Conservation (phyloP, 306 rosid genomes). For the Parietaria judaica region DNA sequence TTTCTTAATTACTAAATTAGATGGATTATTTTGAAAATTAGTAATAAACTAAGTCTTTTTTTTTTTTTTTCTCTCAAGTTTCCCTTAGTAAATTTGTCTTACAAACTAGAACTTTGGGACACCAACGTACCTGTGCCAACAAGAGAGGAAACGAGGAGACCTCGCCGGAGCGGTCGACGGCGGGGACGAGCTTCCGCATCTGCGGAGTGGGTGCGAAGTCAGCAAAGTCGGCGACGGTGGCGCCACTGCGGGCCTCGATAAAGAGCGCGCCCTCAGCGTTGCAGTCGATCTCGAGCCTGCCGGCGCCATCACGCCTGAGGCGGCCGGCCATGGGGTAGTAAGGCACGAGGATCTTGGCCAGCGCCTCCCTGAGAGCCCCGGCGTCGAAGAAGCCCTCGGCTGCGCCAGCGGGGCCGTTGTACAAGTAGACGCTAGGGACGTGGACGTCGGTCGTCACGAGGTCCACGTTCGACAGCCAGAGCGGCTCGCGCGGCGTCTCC, state of each 20-base stretch:
- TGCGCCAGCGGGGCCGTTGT: slow-evolving; percentile 21
- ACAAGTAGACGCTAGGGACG: slow-evolving; percentile 64
- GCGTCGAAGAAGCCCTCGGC: slow-evolving; percentile 38
- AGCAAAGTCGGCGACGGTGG: slow-evolving; percentile 48
- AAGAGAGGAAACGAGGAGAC: slow-evolving; percentile 52
- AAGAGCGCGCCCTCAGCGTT: slow-evolving; percentile 59
- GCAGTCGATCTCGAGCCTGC: slow-evolving; percentile 64
- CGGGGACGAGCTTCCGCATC: slow-evolving; percentile 59
- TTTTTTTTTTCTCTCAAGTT: too few relatives aligned
- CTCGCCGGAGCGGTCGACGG: slow-evolving; percentile 50
- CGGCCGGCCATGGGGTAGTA: slow-evolving; percentile 81
- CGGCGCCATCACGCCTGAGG: slow-evolving; percentile 45
- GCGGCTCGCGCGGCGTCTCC: slow-evolving; percentile 34
- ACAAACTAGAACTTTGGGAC: too few relatives aligned
- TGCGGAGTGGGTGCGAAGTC: slow-evolving; percentile 57
- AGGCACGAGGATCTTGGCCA: slow-evolving; percentile 52
- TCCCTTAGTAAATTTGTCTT: too few relatives aligned
- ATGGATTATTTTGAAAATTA: too few relatives aligned
- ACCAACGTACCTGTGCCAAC: slow-evolving; percentile 46
- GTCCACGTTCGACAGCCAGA: slow-evolving; percentile 73
- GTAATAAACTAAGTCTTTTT: too few relatives aligned
- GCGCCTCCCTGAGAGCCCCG: slow-evolving; percentile 36
- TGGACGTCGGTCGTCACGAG: slow-evolving; percentile 48
- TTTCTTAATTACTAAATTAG: too few relatives aligned
- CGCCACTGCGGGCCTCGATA: slow-evolving; percentile 50